Percentiles rank a stretch among this genome's conserved stretches.
phyloP scores from a whole-genome alignment of 2,329 filamentous ascomycete species.

The Paracoccidioides lutzii region DNA sequence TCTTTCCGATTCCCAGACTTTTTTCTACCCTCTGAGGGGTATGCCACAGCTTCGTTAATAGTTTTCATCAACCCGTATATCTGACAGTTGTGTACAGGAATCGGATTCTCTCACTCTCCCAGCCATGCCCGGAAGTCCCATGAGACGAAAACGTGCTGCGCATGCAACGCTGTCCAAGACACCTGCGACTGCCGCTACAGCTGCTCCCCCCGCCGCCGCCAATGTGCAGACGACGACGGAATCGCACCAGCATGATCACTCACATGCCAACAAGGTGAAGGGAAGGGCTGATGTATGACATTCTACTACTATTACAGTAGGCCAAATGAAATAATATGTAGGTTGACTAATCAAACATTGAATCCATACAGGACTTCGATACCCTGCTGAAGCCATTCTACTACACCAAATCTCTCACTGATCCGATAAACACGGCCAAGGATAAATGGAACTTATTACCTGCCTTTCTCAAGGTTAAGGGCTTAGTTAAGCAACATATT shows the following conservation, averaged over 20 bases:
- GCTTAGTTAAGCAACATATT: conserved; percentile 91
- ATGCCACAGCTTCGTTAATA: conserved; percentile 18
- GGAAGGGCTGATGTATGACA: not conserved
- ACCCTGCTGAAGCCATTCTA: conserved; percentile 58
- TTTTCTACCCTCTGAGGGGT: not conserved
- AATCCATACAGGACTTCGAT: conserved; percentile 37
- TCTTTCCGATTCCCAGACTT: not conserved
- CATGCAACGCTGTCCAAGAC: not conserved
- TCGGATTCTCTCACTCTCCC: not conserved
- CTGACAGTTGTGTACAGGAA: not conserved
- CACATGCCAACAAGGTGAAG: not conserved
- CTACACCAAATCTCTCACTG: conserved; percentile 53
- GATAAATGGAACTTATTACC: conserved; percentile 97
- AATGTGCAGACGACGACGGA: not conserved
- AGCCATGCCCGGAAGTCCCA: conserved; percentile 4
- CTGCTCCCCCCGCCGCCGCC: not conserved
- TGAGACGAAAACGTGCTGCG: conserved; percentile 5
- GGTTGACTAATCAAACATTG: not conserved
- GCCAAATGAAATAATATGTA: not conserved
- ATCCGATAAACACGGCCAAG: conserved; percentile 54
- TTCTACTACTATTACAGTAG: not conserved
- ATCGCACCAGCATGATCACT: not conserved
- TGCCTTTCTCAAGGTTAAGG: conserved; percentile 96
- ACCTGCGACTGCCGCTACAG: not conserved
- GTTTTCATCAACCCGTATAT: conserved; percentile 7